Evolutionary conservation across 345 rosid species (phyloP).

Genomic region (Theobroma cacao): DNA sequence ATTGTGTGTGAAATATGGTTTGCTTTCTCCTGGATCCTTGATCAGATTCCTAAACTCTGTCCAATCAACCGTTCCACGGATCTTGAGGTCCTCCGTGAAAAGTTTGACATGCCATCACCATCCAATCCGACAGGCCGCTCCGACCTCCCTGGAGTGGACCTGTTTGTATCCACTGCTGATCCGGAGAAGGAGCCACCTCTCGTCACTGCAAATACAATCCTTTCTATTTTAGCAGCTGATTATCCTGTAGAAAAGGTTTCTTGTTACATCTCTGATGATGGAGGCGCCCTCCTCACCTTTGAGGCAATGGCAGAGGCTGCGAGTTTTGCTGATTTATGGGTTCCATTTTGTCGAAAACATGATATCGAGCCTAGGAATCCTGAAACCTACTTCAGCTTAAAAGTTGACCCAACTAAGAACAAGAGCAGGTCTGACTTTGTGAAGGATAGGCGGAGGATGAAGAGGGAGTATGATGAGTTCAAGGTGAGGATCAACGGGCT

Average conservation of each 20-base stretch:
- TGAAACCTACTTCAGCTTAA: slow-evolving; percentile 69
- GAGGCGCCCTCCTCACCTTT: slow-evolving; percentile 90
- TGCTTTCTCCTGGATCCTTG: slow-evolving; percentile 92
- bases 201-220: slow-evolving; percentile 80
- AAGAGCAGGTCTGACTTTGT: slow-evolving; percentile 83
- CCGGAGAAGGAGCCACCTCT: slow-evolving; percentile 97
- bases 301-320: slow-evolving; percentile 99
- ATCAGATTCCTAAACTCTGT: slow-evolving; percentile 79
- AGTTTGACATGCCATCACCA: slow-evolving; percentile 87
- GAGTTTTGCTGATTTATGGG: slow-evolving; percentile 92
- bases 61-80: slow-evolving; percentile 87
- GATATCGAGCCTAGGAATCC: slow-evolving; percentile 89
- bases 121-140: slow-evolving; percentile 88
- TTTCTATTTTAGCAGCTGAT: slow-evolving; percentile 80
- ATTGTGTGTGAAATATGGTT: slow-evolving; percentile 86
- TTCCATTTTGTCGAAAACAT: slow-evolving; percentile 92
- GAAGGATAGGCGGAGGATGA: slow-evolving; percentile 78
- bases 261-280: slow-evolving; percentile 88
- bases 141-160: slow-evolving; percentile 86
- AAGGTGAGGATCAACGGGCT: slow-evolving; percentile 90
- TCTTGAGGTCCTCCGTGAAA: slow-evolving; percentile 74
- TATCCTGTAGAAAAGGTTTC: slow-evolving; percentile 87
- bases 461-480: slow-evolving; percentile 91
- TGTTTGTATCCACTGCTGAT: slow-evolving; percentile 91
- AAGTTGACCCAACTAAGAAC: slow-evolving; percentile 86